phyloP scores from a whole-genome alignment of 495 filamentous ascomycete species.

The Penicillium angulare region DNA sequence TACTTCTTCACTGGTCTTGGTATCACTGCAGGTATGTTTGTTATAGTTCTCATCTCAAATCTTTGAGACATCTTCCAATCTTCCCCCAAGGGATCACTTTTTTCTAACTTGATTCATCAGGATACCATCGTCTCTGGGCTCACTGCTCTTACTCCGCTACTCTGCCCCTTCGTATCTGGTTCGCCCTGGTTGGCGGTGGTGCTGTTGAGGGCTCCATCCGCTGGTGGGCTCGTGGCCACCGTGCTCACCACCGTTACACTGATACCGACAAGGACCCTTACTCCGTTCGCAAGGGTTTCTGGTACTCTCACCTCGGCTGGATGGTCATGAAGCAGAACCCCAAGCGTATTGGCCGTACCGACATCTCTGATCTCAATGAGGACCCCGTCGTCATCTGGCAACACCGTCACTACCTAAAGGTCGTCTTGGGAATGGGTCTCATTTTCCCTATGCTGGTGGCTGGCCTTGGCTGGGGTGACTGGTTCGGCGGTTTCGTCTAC shows the following conservation, averaged over 20 bases:
- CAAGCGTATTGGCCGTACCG: conserved; percentile 89
- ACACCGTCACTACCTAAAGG: conserved; percentile 90
- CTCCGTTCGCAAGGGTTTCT: conserved; percentile 94
- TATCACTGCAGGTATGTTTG: conserved; percentile 73
- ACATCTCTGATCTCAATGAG: conserved; percentile 95
- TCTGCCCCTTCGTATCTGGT: conserved; percentile 84
- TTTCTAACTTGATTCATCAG: conserved; percentile 30
- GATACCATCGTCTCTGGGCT: conserved; percentile 92
- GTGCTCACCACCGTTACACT: conserved; percentile 98
- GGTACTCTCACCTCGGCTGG: conserved; percentile 95
- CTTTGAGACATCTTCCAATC: no score
- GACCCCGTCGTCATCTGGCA: conserved; percentile 93
- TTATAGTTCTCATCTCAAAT: background rate
- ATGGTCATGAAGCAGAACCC: conserved; percentile 96
- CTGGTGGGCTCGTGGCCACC: conserved; percentile 97
- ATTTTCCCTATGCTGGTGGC: conserved; percentile 79
- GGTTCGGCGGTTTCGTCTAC: conserved; percentile 88
- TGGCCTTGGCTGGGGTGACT: conserved; percentile 89
- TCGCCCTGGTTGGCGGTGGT: conserved; percentile 88
- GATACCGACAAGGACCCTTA: conserved; percentile 99
- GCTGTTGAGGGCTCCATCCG: conserved; percentile 94
- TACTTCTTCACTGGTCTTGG: conserved; percentile 91
- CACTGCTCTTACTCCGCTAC: conserved; percentile 93
- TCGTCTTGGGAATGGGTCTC: conserved; percentile 83
- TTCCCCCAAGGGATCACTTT: no score